Conservation (phyloP, 176 grass and related monocot species). For the Phoenix dactylifera region DNA sequence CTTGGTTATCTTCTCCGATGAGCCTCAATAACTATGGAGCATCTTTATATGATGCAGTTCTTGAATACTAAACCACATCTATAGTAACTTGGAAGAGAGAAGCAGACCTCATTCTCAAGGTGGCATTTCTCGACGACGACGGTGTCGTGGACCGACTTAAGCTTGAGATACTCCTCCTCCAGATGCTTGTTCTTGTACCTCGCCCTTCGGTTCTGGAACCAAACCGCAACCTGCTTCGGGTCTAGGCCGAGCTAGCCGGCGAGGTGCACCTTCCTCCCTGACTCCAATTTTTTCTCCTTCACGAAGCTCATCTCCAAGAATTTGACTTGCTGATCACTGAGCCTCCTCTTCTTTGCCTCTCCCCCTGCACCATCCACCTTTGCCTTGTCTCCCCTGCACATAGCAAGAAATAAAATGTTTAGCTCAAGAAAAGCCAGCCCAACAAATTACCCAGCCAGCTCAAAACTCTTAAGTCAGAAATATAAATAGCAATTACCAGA, state of each 20-base stretch:
- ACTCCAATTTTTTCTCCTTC: slow-evolving; percentile 82
- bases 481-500: too few relatives aligned
- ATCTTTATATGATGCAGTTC: too few relatives aligned
- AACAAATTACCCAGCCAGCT: too few relatives aligned
- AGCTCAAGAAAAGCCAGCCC: not conserved
- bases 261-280: slow-evolving; percentile 69
- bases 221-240: slow-evolving; percentile 89
- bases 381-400: slow-evolving; percentile 31
- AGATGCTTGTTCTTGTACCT: slow-evolving; percentile 96
- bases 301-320: slow-evolving; percentile 68
- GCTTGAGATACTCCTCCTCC: slow-evolving; percentile 82
- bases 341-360: slow-evolving; percentile 63
- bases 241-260: slow-evolving; percentile 71
- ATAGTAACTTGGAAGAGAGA: too few relatives aligned
- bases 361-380: slow-evolving; percentile 13
- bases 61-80: too few relatives aligned
- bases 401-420: not conserved
- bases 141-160: slow-evolving; percentile 70
- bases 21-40: too few relatives aligned
- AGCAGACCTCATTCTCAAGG: too few relatives aligned
- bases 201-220: slow-evolving; percentile 98
- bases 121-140: slow-evolving; percentile 66
- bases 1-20: too few relatives aligned
- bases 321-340: slow-evolving; percentile 71
- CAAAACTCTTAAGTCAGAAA: too few relatives aligned